Evolutionary conservation across 208 protist genomes (phyloP), one percentile per base, ranked within the genome.

Genomic region (Trypanosoma scelopori): DNA sequence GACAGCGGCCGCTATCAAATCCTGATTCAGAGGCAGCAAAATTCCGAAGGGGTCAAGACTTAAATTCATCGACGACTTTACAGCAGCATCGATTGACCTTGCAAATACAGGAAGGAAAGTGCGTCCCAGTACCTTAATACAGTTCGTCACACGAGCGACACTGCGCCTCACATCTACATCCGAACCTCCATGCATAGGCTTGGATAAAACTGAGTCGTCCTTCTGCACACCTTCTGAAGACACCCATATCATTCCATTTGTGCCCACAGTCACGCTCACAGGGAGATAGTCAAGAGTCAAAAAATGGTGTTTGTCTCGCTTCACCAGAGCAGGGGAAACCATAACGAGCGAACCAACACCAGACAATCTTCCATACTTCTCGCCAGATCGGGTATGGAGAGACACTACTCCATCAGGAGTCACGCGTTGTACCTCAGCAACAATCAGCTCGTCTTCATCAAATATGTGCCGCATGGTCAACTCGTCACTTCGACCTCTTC

Each of bases 401-500:
- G 85, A 95, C 16, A 97, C 70, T 11, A 95, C 75, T 13, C 97
- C 97, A 46, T 96, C 87, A 9, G 85, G 68, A 56, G 86, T 95
- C 27, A 98, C 81, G 12, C 84, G 71, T 55, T 99, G 98, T 3
- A 99, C 98, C 70, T 99, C 98, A 4, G 97, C 95, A 28, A 83
- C 82, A 48, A 98, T 76, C 5, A 98, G 32, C 82, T 99, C 97
- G 48, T 95, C 85, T 58, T 99, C 96, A 27, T 93, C 90, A 87
- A 98, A 99, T 32, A 99, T 82, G 28, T 85, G 73, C 9, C 97
- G 82, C 98, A 99, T 99, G 16, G 91, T 81, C 1, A 99, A 74
- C 74, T 98, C 93, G 82, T 99, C 97, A 23, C 84, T 82, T 25
- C 83, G 71, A 0, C 91, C 97, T 32, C 93, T 82, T 7, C 95